Conservation (phyloP, 108 stramenopile genomes). For the Thalassiosira profunda region DNA sequence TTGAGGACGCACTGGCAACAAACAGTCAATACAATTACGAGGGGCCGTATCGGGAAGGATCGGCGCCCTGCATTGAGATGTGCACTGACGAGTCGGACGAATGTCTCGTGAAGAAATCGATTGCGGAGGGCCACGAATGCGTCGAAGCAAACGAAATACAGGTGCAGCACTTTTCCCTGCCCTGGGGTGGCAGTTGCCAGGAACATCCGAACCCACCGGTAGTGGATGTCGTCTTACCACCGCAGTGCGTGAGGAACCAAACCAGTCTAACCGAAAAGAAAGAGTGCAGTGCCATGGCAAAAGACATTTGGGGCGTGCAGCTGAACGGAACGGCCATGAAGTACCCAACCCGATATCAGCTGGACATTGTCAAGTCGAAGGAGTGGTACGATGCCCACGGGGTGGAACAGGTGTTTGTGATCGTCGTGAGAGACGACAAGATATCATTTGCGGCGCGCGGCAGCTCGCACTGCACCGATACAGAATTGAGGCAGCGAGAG, state of each 20-base stretch:
- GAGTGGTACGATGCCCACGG: slow-evolving; percentile 35
- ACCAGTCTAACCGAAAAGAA: neutral
- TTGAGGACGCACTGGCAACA: slow-evolving; percentile 11
- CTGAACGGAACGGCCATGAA: neutral
- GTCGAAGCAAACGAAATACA: slow-evolving; percentile 8
- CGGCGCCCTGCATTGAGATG: slow-evolving; percentile 2
- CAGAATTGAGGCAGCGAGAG: slow-evolving; percentile 6
- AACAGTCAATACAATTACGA: no score
- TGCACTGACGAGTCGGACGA: neutral
- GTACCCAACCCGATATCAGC: slow-evolving; percentile 27
- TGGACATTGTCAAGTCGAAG: slow-evolving; percentile 27
- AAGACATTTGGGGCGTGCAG: slow-evolving; percentile 15
- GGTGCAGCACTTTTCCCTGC: slow-evolving; percentile 41
- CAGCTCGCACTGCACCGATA: slow-evolving; percentile 1
- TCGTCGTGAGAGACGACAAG: slow-evolving; percentile 21
- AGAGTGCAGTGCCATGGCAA: slow-evolving; percentile 11
- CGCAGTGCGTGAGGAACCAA: slow-evolving; percentile 12
- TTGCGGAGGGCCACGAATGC: neutral
- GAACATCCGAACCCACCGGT: slow-evolving; percentile 7
- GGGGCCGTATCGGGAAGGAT: slow-evolving; percentile 29
- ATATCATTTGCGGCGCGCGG: slow-evolving; percentile 7
- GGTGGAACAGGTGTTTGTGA: slow-evolving; percentile 29
- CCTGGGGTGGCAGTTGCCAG: slow-evolving; percentile 16
- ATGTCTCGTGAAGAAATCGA: neutral
- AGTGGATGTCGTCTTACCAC: slow-evolving; percentile 23